phyloP scores from a whole-genome alignment of 768 basidiomycete genomes.

The Mycena amicta region DNA sequence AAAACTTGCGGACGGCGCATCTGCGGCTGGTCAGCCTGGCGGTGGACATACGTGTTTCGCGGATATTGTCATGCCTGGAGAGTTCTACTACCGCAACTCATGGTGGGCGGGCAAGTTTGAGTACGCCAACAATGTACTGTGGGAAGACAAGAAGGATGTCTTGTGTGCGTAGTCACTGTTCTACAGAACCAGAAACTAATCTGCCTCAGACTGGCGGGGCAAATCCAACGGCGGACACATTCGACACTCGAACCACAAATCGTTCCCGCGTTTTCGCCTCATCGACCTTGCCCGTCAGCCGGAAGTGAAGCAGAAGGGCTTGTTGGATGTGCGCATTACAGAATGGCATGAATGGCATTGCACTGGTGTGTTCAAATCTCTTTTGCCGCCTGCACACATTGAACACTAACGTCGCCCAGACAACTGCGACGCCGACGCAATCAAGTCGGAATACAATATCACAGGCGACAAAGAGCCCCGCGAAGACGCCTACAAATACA shows the following conservation, averaged over 20 bases:
- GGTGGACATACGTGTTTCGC: conserved; percentile 14
- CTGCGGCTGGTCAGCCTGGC: not conserved
- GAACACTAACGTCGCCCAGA: no score
- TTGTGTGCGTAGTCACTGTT: conserved; percentile 10
- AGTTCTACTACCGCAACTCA: conserved; percentile 23
- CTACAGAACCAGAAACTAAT: not conserved
- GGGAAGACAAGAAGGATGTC: conserved; percentile 11
- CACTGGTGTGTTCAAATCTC: no score
- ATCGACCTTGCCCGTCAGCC: conserved; percentile 14
- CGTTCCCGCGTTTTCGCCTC: conserved; percentile 21
- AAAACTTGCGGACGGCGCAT: conserved; percentile 8
- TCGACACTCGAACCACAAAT: conserved; percentile 11
- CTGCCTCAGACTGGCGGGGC: conserved; percentile 20
- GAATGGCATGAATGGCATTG: conserved; percentile 18
- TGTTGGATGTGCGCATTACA: conserved; percentile 18
- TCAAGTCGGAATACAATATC: conserved; percentile 15
- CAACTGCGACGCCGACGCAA: conserved; percentile 16
- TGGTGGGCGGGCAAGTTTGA: conserved; percentile 23
- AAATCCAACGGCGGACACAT: conserved; percentile 23
- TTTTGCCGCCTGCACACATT: no score
- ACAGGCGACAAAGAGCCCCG: conserved; percentile 3
- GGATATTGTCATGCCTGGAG: conserved; percentile 18
- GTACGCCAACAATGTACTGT: conserved; percentile 9
- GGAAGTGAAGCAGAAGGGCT: not conserved
- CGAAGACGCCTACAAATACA: conserved; percentile 21